A percentile compares a stretch with the other conserved stretches of the same genome.
These are phyloP conservation scores for Pichia insulana DNA, from an alignment of 805 yeast species.

Conservation along the genomic window DNA sequence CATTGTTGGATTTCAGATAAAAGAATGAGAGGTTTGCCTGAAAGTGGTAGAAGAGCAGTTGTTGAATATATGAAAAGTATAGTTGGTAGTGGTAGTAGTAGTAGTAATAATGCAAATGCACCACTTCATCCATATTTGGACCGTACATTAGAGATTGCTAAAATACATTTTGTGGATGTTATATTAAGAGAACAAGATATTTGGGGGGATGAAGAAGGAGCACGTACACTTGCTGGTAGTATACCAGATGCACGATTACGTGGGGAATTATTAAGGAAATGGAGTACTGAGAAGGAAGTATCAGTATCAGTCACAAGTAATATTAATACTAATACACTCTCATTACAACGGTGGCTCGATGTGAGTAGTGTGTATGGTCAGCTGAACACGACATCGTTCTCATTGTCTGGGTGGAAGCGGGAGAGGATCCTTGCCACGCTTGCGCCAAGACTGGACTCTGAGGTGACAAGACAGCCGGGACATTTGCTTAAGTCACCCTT, in stretches of 20 bases:
- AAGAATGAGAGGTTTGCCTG: conserved; percentile 68
- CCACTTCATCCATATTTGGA: conserved; percentile 88
- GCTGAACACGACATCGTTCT: conserved; percentile 25
- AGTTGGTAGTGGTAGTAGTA: conserved; percentile 40
- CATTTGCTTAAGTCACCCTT: conserved; percentile 95
- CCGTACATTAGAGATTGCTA: conserved; percentile 63
- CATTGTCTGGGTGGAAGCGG: conserved; percentile 57
- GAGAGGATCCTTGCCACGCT: conserved; percentile 71
- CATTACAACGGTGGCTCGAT: too few relatives aligned
- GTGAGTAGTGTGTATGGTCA: too few relatives aligned
- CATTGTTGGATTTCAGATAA: conserved; percentile 96
- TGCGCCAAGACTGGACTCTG: conserved; percentile 89
- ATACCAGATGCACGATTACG: conserved; percentile 54
- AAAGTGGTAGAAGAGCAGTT: conserved; percentile 64
- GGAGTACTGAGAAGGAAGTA: conserved; percentile 42
- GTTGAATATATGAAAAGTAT: conserved; percentile 79
- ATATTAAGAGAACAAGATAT: conserved; percentile 82
- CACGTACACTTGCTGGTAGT: conserved; percentile 49
- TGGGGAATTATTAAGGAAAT: conserved; percentile 43
- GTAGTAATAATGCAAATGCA: conserved; percentile 46
- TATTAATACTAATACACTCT: too few relatives aligned
- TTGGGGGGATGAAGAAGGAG: conserved; percentile 53
- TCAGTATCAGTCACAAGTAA: too few relatives aligned
- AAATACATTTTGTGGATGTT: conserved; percentile 51
- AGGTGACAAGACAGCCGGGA: conserved; percentile 81